Evolutionary conservation across 768 basidiomycete genomes (phyloP).

Genomic region (Auricularia sp.): DNA sequence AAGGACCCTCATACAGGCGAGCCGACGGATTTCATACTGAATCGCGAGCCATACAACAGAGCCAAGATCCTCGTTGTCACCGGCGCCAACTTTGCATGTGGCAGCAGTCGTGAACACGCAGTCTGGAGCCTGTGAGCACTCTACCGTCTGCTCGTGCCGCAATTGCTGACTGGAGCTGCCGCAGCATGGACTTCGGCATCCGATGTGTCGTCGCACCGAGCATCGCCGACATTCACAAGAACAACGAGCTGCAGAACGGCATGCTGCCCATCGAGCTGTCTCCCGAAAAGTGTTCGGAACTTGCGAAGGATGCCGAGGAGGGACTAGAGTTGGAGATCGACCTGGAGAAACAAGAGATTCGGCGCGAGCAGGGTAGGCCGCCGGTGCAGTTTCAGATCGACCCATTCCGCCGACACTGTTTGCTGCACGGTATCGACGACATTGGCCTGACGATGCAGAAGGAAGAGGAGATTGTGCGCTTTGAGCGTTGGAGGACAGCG

Average conservation of each 20-base stretch:
- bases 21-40: constrained; percentile 77
- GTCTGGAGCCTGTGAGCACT: constrained; percentile 69
- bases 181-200: constrained; percentile 81
- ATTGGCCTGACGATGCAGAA: constrained; percentile 89
- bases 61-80: constrained; percentile 75
- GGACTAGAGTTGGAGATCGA: constrained; percentile 75
- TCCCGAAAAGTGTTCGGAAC: constrained; percentile 55
- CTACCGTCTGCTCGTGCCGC: not conserved
- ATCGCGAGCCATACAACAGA: constrained; percentile 64
- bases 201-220: constrained; percentile 78
- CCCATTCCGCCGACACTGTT: constrained; percentile 83
- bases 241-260: constrained; percentile 87
- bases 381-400: constrained; percentile 74
- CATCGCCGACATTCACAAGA: constrained; percentile 85
- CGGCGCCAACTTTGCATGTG: constrained; percentile 85
- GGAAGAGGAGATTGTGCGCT: constrained; percentile 53
- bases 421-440: constrained; percentile 93
- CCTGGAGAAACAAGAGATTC: constrained; percentile 69
- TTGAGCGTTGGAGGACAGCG: constrained; percentile 68
- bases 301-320: constrained; percentile 67
- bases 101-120: constrained; percentile 87
- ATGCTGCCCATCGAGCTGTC: constrained; percentile 73
- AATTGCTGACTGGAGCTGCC: not conserved
- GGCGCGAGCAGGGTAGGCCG: constrained; percentile 44
- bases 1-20: constrained; percentile 69